Percentiles rank a stretch among this genome's conserved stretches.
These are phyloP conservation scores for Oryza longistaminata DNA, from an alignment of 176 grass and related monocot genomes.

Conservation along the genomic window DNA sequence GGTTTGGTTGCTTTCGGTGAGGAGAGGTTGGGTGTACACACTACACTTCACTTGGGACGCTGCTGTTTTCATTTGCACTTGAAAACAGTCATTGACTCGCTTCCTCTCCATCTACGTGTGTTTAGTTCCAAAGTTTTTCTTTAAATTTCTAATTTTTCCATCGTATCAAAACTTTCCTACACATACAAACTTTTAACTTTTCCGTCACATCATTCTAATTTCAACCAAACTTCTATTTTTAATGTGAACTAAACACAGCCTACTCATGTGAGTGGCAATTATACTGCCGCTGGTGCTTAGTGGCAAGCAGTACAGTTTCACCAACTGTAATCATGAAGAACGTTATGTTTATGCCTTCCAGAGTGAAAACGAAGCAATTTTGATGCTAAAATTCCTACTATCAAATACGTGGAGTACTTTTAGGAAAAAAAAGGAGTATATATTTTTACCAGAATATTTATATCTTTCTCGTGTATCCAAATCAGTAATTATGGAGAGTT, in stretches of 20 bases:
- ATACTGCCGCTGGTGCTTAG: not conserved
- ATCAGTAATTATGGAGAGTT: not conserved
- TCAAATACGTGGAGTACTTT: not conserved
- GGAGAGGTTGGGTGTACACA: conserved; percentile 34
- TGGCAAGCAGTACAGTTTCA: not conserved
- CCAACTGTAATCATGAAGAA: not conserved
- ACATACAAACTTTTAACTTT: too few relatives aligned
- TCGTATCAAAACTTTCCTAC: too few relatives aligned
- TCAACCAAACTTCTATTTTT: too few relatives aligned
- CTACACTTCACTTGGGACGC: not conserved
- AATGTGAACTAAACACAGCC: too few relatives aligned
- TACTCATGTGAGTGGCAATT: conserved; percentile 2
- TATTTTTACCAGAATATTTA: not conserved
- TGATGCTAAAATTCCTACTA: not conserved
- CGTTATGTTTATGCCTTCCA: not conserved
- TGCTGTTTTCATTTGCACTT: not conserved
- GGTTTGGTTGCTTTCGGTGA: conserved; percentile 24
- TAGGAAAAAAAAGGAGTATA: not conserved
- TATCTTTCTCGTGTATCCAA: not conserved
- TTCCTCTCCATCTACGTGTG: not conserved
- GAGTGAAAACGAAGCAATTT: not conserved
- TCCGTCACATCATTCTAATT: too few relatives aligned
- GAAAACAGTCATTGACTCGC: not conserved
- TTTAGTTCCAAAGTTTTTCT: too few relatives aligned
- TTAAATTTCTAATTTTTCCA: too few relatives aligned